phyloP scores from a whole-genome alignment of 306 rosid genomes.

The Notholithocarpus densiflorus region DNA sequence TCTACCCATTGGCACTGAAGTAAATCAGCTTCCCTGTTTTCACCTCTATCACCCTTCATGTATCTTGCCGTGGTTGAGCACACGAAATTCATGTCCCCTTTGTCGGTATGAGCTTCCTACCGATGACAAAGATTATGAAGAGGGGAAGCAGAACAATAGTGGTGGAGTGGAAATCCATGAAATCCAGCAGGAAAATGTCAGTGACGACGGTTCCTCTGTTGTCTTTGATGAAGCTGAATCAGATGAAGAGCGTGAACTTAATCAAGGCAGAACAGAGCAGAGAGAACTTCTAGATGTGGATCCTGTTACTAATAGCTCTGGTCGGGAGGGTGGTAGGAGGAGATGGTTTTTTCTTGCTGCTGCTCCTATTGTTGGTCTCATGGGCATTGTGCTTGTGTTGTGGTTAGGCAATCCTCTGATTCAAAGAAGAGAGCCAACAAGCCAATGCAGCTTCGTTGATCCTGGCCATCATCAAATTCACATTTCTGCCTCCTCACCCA shows the following conservation, averaged over 20 bases:
- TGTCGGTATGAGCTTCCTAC: constrained; percentile 95
- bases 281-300: constrained; percentile 17
- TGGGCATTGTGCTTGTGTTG: constrained; percentile 77
- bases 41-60: constrained; percentile 84
- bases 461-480: constrained; percentile 38
- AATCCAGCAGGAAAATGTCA: constrained; percentile 35
- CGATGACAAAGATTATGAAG: constrained; percentile 85
- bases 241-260: constrained; percentile 32
- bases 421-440: constrained; percentile 37
- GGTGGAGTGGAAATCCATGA: constrained; percentile 37
- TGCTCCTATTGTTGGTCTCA: constrained; percentile 81
- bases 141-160: constrained; percentile 47
- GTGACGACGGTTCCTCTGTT: constrained; percentile 43
- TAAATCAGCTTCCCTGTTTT: constrained; percentile 77
- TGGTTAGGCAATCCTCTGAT: constrained; percentile 76
- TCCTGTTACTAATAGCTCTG: constrained; percentile 33
- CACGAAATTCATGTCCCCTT: constrained; percentile 92
- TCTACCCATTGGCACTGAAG: constrained; percentile 53
- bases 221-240: constrained; percentile 41
- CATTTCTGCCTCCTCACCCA: constrained; percentile 30
- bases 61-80: constrained; percentile 86
- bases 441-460: constrained; percentile 18
- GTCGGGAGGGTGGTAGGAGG: constrained; percentile 47
- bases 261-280: constrained; percentile 27
- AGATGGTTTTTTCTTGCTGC: constrained; percentile 85